phyloP scores from a whole-genome alignment of 2,329 filamentous ascomycete genomes.

The Fusarium floridanum region DNA sequence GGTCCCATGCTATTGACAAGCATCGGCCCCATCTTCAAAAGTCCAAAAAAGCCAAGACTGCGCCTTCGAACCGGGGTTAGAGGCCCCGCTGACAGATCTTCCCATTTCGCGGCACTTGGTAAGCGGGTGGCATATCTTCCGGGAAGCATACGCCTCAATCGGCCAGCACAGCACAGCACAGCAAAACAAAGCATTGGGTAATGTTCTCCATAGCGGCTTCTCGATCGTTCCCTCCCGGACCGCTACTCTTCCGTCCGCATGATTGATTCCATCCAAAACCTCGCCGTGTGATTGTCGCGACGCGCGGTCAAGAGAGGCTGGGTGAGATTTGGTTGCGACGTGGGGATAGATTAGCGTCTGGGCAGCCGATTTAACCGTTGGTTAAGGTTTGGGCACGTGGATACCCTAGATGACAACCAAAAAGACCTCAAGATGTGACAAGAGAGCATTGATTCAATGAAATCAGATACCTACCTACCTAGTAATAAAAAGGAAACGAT shows the following conservation, averaged over 20 bases:
- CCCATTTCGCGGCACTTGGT: neutral
- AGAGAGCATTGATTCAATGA: neutral
- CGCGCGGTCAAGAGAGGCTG: constrained; percentile 35
- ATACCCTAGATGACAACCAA: neutral
- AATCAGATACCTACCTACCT: neutral
- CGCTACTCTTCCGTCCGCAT: neutral
- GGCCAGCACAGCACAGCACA: neutral
- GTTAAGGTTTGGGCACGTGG: constrained; percentile 11
- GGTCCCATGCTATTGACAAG: neutral
- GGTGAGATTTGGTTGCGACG: constrained; percentile 27
- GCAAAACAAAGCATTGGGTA: neutral
- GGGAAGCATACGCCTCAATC: constrained; percentile 8
- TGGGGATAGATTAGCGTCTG: neutral
- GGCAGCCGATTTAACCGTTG: neutral
- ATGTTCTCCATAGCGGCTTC: neutral
- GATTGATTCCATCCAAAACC: neutral
- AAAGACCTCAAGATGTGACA: neutral
- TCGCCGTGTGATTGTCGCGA: constrained; percentile 13
- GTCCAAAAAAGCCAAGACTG: constrained; percentile 2
- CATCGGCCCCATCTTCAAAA: neutral
- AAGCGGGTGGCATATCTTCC: constrained; percentile 23
- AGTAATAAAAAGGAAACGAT: neutral
- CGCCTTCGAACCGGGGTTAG: neutral
- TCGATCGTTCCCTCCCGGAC: neutral
- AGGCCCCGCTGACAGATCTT: neutral